Conservation (phyloP, 306 rosid genomes). For the Corylus heterophylla region DNA sequence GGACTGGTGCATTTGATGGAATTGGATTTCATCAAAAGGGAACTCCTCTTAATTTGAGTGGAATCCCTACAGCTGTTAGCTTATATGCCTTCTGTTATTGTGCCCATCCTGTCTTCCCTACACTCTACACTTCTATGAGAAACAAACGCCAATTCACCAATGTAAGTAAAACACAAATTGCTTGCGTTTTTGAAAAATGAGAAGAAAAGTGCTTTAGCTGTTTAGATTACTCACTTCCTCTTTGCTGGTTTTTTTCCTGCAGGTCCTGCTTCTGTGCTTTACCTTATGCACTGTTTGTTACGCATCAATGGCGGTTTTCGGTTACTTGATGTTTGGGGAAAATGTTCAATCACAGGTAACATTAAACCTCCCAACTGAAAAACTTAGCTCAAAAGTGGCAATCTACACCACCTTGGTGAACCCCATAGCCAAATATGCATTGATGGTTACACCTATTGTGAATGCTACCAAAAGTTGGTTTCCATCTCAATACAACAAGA, state of each 20-base stretch:
- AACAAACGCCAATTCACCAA: conserved; percentile 73
- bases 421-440: conserved; percentile 72
- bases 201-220: not conserved
- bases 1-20: conserved; percentile 64
- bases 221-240: not conserved
- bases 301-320: conserved; percentile 71
- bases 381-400: conserved; percentile 60
- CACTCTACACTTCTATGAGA: conserved; percentile 73
- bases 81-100: conserved; percentile 82
- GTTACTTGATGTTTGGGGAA: conserved; percentile 72
- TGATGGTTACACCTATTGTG: conserved; percentile 67
- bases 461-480: conserved; percentile 49
- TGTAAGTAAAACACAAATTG: conserved; percentile 45
- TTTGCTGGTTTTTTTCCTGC: conserved; percentile 18
- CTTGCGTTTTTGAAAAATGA: not conserved
- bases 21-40: conserved; percentile 59
- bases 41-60: conserved; percentile 48
- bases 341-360: conserved; percentile 63
- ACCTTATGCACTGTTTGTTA: conserved; percentile 48
- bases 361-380: conserved; percentile 52
- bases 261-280: conserved; percentile 69
- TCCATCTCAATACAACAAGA: conserved; percentile 35
- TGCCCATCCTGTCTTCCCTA: conserved; percentile 89
- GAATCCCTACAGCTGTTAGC: conserved; percentile 68
- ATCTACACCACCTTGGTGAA: conserved; percentile 69